phyloP scores from a whole-genome alignment of 352 stramenopile species.

The Phytopythium aichiense region DNA sequence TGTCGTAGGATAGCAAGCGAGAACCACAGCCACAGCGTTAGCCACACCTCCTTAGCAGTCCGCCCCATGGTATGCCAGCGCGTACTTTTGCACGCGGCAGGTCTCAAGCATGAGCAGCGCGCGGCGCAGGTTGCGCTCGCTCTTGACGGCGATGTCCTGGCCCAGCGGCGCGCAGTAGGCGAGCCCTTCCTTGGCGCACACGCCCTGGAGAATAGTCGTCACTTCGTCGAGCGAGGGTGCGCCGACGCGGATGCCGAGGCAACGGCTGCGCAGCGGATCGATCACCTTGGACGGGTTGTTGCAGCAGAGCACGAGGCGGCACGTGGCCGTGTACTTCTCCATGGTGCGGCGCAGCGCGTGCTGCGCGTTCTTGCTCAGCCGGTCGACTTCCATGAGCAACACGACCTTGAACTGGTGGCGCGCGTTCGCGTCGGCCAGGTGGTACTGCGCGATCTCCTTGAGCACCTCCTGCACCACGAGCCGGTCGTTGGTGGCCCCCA shows the following conservation, averaged over 20 bases:
- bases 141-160: slow-evolving; percentile 89
- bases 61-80: too few species aligned
- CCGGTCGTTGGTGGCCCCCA: slow-evolving; percentile 92
- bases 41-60: background rate
- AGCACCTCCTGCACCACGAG: slow-evolving; percentile 99
- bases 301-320: slow-evolving; percentile 97
- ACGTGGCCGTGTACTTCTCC: slow-evolving; percentile 94
- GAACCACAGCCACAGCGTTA: background rate
- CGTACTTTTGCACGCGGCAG: slow-evolving; percentile 72
- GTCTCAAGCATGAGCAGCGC: slow-evolving; percentile 98
- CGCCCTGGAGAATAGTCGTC: slow-evolving; percentile 82
- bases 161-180: slow-evolving; percentile 86
- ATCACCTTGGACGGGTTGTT: slow-evolving; percentile 97
- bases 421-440: slow-evolving; percentile 72
- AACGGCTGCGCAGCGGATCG: slow-evolving; percentile 95
- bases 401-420: slow-evolving; percentile 90
- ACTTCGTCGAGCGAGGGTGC: slow-evolving; percentile 91
- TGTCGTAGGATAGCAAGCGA: slow-evolving; percentile 12
- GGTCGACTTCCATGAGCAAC: slow-evolving; percentile 97
- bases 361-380: slow-evolving; percentile 97
- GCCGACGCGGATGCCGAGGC: slow-evolving; percentile 92
- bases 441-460: slow-evolving; percentile 98
- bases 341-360: slow-evolving; percentile 96
- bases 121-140: slow-evolving; percentile 94
- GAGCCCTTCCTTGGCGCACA: slow-evolving; percentile 91